Base-by-base conservation (phyloP, 805 yeast species). In the Hanseniaspora occidentalis region DNA sequence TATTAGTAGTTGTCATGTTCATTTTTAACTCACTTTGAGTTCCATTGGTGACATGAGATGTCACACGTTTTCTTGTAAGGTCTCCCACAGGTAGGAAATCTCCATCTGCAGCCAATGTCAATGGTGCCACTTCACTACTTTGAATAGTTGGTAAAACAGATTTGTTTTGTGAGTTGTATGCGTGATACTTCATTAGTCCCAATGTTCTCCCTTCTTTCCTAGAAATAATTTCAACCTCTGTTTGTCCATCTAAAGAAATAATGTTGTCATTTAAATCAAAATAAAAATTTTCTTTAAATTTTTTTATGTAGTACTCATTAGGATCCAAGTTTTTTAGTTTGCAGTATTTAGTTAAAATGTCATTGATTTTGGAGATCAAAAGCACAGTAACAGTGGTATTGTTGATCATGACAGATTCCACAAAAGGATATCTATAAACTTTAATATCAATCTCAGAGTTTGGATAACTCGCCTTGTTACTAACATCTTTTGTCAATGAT, bases 221-320 rank as follows among this genome's bases (percentile, higher is more conserved):
- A 1, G 71, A 61, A 3, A 71, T 51, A 4, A 67, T 51, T 41
- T 70, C 75, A 16, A 72, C 52, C 14, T 54, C 55, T 40, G 54
- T 51, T 36, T 60, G 56, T 4, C 67, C 69, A 46, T 67, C 70
- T 9, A 71, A 51, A 3, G 68, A 53, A 22, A 62, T 54, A 21
- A 70, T 60, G 3, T 62, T 56, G 38, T 63, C 67, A 29, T 64
- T 61, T n/a, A 64, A 45, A 42, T 66, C 65, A 6, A 62, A 43
- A 1, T 54, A 40, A 3, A 47, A 40, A 14, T 54, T 53, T 33
- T 62, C 61, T 11, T 56, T 61, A 1, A 52, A 47, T 0, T 61
- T 45, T 43, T 65, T 66, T 14, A 65, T 36, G 4, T 56, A 52
- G 42, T 62, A 66, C 26, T 60, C 61, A 22, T 50, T 58, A 1